A percentile compares a stretch with the other conserved stretches of the same genome.
phyloP scores from a whole-genome alignment of 2,329 filamentous ascomycete genomes.

The Coniella lustricola region DNA sequence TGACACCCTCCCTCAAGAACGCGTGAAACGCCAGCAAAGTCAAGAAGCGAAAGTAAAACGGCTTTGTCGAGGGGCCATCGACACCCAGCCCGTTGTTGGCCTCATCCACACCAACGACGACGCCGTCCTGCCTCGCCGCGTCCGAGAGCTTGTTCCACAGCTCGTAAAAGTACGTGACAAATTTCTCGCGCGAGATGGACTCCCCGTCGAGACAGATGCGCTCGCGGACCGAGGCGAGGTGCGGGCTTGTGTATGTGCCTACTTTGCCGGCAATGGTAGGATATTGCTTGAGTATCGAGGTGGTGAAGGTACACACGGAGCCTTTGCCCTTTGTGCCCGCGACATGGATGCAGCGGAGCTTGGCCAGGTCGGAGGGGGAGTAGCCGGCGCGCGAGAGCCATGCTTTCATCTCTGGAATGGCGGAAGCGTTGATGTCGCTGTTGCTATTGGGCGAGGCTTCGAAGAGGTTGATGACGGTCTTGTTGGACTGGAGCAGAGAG shows the following conservation, averaged over 20 bases:
- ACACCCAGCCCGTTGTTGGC: conserved; percentile 36
- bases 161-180: conserved; percentile 75
- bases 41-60: conserved; percentile 87
- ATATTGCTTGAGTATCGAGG: conserved; percentile 59
- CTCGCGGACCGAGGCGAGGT: conserved; percentile 76
- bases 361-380: conserved; percentile 38
- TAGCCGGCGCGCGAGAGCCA: conserved; percentile 75
- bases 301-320: conserved; percentile 77
- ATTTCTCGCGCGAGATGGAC: conserved; percentile 60
- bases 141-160: conserved; percentile 61
- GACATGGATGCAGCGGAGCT: conserved; percentile 62
- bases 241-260: conserved; percentile 80
- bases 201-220: conserved; percentile 73
- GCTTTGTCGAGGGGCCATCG: conserved; percentile 59
- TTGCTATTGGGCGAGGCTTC: conserved; percentile 36
- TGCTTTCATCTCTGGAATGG: conserved; percentile 74
- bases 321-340: conserved; percentile 95
- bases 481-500: conserved; percentile 73
- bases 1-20: conserved; percentile 69
- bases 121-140: conserved; percentile 28
- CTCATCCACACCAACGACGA: conserved; percentile 29
- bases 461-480: conserved; percentile 51
- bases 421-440: conserved; percentile 57
- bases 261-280: conserved; percentile 34
- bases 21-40: conserved; percentile 83